Evolutionary conservation across 108 stramenopile species (phyloP).

Genomic region (Poteriospumella lacustris): DNA sequence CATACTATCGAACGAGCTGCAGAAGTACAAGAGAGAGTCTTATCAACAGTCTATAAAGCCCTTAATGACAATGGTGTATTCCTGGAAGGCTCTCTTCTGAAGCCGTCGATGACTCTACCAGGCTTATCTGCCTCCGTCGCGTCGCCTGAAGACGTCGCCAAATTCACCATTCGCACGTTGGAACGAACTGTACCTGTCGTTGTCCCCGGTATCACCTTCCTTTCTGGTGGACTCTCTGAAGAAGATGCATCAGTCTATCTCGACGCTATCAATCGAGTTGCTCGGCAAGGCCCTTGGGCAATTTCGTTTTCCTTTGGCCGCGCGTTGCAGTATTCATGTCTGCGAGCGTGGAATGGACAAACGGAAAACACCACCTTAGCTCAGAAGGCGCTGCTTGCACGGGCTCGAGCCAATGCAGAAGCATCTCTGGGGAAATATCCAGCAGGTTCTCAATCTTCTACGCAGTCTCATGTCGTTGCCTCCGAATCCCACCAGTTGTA

Average conservation of each 20-base stretch:
- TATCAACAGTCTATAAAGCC: conserved; percentile 3
- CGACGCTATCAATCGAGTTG: background rate
- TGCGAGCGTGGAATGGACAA: background rate
- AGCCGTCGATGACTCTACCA: conserved; percentile 12
- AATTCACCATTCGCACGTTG: conserved; percentile 13
- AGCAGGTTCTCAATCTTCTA: conserved; percentile 56
- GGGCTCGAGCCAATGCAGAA: conserved; percentile 18
- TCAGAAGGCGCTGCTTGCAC: background rate
- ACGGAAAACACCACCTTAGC: background rate
- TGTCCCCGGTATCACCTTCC: conserved; percentile 8
- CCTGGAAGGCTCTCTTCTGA: background rate
- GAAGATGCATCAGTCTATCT: conserved; percentile 18
- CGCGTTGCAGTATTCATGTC: background rate
- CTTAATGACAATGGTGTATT: conserved; percentile 10
- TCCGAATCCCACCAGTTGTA: no score
- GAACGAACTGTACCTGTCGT: background rate
- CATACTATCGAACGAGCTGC: background rate
- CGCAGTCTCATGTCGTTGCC: conserved; percentile 33
- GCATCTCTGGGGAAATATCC: conserved; percentile 63
- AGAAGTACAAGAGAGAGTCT: background rate
- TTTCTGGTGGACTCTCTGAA: conserved; percentile 20
- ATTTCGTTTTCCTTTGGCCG: conserved; percentile 1
- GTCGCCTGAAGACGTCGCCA: background rate
- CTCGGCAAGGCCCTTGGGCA: conserved; percentile 1
- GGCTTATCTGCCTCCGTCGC: no score